Base-by-base conservation (phyloP, 768 basidiomycete genomes). In the Sarcomyxa edulis region DNA sequence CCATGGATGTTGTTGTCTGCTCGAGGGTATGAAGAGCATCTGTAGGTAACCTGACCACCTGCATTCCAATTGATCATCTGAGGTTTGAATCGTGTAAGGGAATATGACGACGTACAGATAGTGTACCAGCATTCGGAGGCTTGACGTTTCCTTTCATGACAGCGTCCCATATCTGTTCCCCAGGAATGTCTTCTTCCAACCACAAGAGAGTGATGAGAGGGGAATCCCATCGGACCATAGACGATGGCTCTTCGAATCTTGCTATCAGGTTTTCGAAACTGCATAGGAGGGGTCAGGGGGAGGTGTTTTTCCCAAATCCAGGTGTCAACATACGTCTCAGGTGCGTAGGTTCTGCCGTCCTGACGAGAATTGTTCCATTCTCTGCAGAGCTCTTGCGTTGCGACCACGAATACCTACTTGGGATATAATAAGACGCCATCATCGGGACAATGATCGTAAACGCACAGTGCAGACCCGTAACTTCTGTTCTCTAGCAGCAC, bases 151-250 rank as follows among this genome's bases (percentile, higher is more conserved):
- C 90, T 41, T 73, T 82, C 4, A 82, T 89, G 24, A 94, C 62
- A 0, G 88, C 82, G 11, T 78, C 70, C 83, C 87, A 96, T 16
- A 99, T 84, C 11, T 75, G 73, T 6, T 79, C 69, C 10, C 68
- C 69, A 3, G 87, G 83, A 7, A 84, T 57, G 20, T 69, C 66
- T 11, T 76, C 66, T 43, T 92, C 90, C 20, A 75, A 71, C 76
- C 83, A 90, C 4, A 81, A 62, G 1, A 96, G 64, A 2, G 88
- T 91, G 57, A 96, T 88, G 28, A 98, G 72, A 0, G 96, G 95
- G 0, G 95, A 88, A 59, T 99, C 95, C 95, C 95, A 99, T 34
- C 95, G 79, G n/a, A 89, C 94, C 85, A 94, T 94, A 4, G 93
- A 94, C 0, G 90, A 93, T 0, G 96, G 96, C 51, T 98, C 96